phyloP scores from a whole-genome alignment of 2,329 filamentous ascomycete genomes.

The Emydomyces testavorans region DNA sequence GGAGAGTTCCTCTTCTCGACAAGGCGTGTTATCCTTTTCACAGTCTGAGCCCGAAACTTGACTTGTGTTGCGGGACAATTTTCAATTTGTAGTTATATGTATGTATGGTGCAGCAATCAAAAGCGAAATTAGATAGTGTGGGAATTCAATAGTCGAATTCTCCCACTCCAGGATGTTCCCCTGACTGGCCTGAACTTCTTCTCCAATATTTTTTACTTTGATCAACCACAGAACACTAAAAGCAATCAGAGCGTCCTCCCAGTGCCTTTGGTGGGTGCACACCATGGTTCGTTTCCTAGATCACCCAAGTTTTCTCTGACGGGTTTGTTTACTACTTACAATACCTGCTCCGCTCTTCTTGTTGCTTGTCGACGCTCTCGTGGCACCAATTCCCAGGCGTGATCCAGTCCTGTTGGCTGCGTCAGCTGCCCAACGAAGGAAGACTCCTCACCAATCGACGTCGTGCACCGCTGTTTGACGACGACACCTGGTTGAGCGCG shows the following conservation, averaged over 20 bases:
- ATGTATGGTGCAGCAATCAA: no score
- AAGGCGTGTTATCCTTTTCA: neutral
- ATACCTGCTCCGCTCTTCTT: slow-evolving; percentile 6
- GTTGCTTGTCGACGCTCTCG: slow-evolving; percentile 7
- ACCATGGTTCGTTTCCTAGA: slow-evolving; percentile 26
- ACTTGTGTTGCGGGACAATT: slow-evolving; percentile 1
- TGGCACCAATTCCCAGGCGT: slow-evolving; percentile 11
- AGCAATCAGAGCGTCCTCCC: slow-evolving; percentile 3
- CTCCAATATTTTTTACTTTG: slow-evolving; percentile 6
- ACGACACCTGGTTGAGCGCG: slow-evolving; percentile 3
- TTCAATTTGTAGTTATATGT: no score
- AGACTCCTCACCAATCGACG: slow-evolving; percentile 9
- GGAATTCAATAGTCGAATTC: neutral
- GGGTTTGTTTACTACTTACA: slow-evolving; percentile 17
- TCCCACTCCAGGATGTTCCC: slow-evolving; percentile 1
- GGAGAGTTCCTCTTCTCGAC: neutral
- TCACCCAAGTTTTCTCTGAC: slow-evolving; percentile 26
- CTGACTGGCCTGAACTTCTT: slow-evolving; percentile 1
- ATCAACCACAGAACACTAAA: neutral
- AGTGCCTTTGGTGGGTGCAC: slow-evolving; percentile 17
- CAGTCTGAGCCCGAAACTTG: slow-evolving; percentile 2
- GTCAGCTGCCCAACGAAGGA: slow-evolving; percentile 13
- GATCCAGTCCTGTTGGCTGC: slow-evolving; percentile 14
- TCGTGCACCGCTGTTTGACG: slow-evolving; percentile 4
- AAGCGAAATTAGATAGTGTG: neutral